Evolutionary conservation across 768 basidiomycete species (phyloP).

Genomic region (Lactifluus hygrophoroides): DNA sequence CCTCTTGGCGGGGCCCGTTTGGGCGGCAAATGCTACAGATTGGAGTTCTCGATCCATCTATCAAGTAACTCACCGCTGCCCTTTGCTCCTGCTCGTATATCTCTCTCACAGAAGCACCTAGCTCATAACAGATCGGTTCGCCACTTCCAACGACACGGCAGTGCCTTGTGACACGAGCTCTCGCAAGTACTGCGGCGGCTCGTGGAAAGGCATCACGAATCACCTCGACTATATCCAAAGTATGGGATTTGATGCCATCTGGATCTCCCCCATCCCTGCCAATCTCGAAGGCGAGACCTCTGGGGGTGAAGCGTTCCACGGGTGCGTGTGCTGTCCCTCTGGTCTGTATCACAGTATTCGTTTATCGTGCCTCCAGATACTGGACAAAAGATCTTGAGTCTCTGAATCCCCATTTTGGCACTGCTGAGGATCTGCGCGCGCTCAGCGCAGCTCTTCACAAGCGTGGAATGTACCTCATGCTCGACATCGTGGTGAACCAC

Average conservation of each 20-base stretch:
- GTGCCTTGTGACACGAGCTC: constrained; percentile 37
- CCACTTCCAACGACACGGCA: constrained; percentile 35
- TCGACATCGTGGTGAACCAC: constrained; percentile 58
- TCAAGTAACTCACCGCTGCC: constrained; percentile 30
- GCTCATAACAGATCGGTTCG: constrained; percentile 55
- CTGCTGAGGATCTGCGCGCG: constrained; percentile 40
- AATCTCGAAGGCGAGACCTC: constrained; percentile 42
- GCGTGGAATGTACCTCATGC: constrained; percentile 51
- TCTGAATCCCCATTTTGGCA: constrained; percentile 48
- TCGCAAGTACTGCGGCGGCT: constrained; percentile 50
- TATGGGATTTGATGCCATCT: constrained; percentile 54
- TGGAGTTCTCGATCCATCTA: constrained; percentile 50
- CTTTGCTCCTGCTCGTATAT: neutral
- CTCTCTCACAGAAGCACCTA: constrained; percentile 10
- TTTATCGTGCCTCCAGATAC: constrained; percentile 28
- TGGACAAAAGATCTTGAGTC: constrained; percentile 42
- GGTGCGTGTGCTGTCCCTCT: constrained; percentile 26
- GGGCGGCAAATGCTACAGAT: constrained; percentile 36
- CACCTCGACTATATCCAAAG: constrained; percentile 56
- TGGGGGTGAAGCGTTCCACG: constrained; percentile 51
- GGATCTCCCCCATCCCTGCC: constrained; percentile 47
- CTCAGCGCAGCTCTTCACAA: constrained; percentile 40
- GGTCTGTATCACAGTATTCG: neutral
- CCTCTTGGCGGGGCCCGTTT: constrained; percentile 16
- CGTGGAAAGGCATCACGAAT: constrained; percentile 42